Base-by-base conservation (phyloP, 208 protist genomes). In the Crithidia mellificae region DNA sequence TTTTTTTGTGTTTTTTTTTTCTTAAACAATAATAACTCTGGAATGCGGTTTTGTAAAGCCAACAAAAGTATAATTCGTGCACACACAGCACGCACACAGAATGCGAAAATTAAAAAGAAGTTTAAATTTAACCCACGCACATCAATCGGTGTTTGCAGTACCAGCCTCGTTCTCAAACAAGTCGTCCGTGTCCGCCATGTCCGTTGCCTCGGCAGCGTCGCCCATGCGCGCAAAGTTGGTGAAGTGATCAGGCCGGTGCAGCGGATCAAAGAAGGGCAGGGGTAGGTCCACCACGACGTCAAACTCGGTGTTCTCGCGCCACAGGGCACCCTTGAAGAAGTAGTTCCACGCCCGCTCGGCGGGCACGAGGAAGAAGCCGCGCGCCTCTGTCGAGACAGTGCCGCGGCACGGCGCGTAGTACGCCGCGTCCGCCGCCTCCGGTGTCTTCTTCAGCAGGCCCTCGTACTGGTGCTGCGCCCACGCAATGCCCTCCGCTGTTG, bases 211-310 rank as follows among this genome's bases (percentile, higher is more conserved):
- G 20, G 79, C 80, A 24, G 68, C 76, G 19, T 84, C 81, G 27
- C 67, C 64, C 19, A 91, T 81, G 9, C 88, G 81, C 22, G 83
- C 77, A 79, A 96, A 96, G 76, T 91, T 93, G 39, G 90, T 61
- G 68, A 94, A 93, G 76, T 94, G 91, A 50, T 96, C 89, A 1
- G 86, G 83, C 17, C 89, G 85, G 64, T 96, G 88, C 36, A 78
- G 65, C 20, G 79, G 61, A 24, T 74, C 55, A 63, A 96, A 96
- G 71, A 93, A 96, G 36, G 72, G 66, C 29, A 79, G 47, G 19
- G 91, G 91, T 6, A 84, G 30, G 46, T 92, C 88, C 15, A 86
- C 87, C 17, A 63, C 68, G 14, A 94, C 87, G 38, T 94, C 85
- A 72, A 88, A 96, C 62, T 86, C 81, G 41, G 71, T 84, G 41